Evolutionary conservation across 2,329 filamentous ascomycete species (phyloP).

Genomic region (Sporothrix brasiliensis): DNA sequence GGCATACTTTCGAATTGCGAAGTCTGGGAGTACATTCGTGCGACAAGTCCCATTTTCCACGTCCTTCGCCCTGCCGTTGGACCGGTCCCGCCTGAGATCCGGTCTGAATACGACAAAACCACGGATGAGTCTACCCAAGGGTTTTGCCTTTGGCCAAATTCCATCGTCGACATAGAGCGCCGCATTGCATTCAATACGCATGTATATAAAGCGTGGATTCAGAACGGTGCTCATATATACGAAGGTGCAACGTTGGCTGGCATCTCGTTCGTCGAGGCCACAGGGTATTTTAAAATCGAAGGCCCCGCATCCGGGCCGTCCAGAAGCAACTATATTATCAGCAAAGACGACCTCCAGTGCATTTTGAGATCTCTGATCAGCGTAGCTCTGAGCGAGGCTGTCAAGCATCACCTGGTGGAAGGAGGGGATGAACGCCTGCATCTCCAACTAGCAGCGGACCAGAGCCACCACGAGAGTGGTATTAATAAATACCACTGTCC

Average conservation of each 20-base stretch:
- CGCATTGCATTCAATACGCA: conserved; percentile 14
- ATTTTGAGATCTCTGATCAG: conserved; percentile 3
- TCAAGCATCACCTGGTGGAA: conserved; percentile 28
- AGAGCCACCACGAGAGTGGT: background rate
- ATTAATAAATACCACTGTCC: conserved; percentile 30
- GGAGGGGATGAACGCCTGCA: conserved; percentile 31
- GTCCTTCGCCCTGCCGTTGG: background rate
- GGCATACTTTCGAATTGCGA: conserved; percentile 16
- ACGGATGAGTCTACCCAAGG: background rate
- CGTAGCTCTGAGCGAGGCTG: conserved; percentile 27
- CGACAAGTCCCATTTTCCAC: conserved; percentile 20
- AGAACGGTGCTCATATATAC: background rate
- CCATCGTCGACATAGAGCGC: conserved; percentile 20
- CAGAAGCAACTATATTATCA: background rate
- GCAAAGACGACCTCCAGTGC: background rate
- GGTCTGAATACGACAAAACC: conserved; percentile 21
- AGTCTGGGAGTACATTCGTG: conserved; percentile 25
- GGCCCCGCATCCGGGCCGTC: background rate
- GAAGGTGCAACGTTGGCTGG: conserved; percentile 16
- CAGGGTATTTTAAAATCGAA: conserved; percentile 16
- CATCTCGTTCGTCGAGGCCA: conserved; percentile 26
- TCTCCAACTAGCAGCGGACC: background rate
- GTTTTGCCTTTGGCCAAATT: conserved; percentile 16
- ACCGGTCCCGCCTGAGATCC: conserved; percentile 19
- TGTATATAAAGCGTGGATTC: conserved; percentile 20